Evolutionary conservation across 768 basidiomycete genomes (phyloP).

Genomic region (Kwoniella botswanensis): DNA sequence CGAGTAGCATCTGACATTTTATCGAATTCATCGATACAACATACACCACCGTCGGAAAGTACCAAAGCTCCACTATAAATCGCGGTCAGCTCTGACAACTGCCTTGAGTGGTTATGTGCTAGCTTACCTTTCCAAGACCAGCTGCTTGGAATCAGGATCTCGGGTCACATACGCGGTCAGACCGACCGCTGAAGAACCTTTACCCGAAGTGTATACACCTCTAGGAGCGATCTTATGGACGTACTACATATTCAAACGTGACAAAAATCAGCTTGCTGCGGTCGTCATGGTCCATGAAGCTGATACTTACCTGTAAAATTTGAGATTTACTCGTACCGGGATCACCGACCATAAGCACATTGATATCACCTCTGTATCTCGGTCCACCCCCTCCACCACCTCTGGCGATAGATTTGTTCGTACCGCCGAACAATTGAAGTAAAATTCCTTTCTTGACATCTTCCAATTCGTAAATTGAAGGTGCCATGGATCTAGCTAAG

Average conservation of each 20-base stretch:
- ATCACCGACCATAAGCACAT: constrained; percentile 94
- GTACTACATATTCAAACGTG: constrained; percentile 65
- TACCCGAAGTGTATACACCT: constrained; percentile 96
- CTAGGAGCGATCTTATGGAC: constrained; percentile 98
- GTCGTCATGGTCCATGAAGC: neutral
- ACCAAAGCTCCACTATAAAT: constrained; percentile 33
- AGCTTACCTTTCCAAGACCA: constrained; percentile 88
- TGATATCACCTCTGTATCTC: constrained; percentile 96
- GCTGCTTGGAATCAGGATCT: constrained; percentile 96
- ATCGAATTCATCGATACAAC: constrained; percentile 95
- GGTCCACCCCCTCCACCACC: constrained; percentile 97
- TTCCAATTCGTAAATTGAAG: constrained; percentile 97
- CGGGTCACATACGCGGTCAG: constrained; percentile 97
- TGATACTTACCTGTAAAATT: constrained; percentile 75
- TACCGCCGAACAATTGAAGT: constrained; percentile 94
- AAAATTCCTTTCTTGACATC: constrained; percentile 99
- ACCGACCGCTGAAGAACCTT: constrained; percentile 98
- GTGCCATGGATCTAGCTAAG: constrained; percentile 82
- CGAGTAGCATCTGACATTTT: constrained; percentile 64
- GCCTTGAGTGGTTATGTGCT: no score
- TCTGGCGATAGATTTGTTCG: constrained; percentile 89
- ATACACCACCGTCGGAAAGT: constrained; percentile 82
- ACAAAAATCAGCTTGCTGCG: neutral
- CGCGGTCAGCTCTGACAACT: neutral
- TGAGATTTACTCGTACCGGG: constrained; percentile 99